These are phyloP conservation scores for Debaryomyces fabryi DNA, from an alignment of 1,139 yeast species.

Conservation along the genomic window DNA sequence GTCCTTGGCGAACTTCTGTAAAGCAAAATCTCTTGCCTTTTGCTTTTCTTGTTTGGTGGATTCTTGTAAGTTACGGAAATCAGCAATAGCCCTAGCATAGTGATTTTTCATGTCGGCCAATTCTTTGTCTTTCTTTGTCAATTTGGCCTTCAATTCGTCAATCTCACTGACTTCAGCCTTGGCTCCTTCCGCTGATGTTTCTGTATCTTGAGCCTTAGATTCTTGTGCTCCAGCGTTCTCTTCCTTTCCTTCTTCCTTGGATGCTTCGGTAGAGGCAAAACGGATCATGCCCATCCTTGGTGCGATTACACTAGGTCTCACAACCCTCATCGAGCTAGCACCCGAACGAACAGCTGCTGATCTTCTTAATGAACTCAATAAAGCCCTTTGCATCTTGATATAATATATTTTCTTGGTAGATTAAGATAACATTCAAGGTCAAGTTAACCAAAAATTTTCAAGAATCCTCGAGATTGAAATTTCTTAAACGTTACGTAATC, in stretches of 20 bases:
- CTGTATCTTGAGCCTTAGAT: conserved; percentile 11
- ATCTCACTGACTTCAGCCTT: conserved; percentile 21
- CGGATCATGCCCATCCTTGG: conserved; percentile 21
- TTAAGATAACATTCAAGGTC: neutral
- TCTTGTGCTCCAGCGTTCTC: conserved; percentile 13
- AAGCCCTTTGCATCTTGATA: conserved; percentile 35
- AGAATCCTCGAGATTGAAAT: neutral
- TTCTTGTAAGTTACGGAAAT: conserved; percentile 90
- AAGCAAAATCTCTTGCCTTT: conserved; percentile 87
- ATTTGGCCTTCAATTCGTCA: conserved; percentile 55
- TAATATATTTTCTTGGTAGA: neutral
- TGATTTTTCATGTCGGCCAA: conserved; percentile 81
- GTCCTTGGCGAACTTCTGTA: conserved; percentile 92
- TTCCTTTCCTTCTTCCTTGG: conserved; percentile 11
- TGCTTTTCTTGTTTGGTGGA: conserved; percentile 85
- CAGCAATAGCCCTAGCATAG: conserved; percentile 83
- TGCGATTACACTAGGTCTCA: conserved; percentile 18
- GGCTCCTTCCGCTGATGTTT: conserved; percentile 14
- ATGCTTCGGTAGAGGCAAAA: conserved; percentile 28
- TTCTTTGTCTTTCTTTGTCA: conserved; percentile 74
- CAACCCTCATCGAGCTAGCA: conserved; percentile 18
- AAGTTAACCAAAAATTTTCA: conserved; percentile 3
- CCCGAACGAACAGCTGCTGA: conserved; percentile 25
- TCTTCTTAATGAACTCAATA: conserved; percentile 29
- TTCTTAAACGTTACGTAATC: conserved; percentile 1